Conservation (phyloP, 306 rosid species). For the Neltuma alba region DNA sequence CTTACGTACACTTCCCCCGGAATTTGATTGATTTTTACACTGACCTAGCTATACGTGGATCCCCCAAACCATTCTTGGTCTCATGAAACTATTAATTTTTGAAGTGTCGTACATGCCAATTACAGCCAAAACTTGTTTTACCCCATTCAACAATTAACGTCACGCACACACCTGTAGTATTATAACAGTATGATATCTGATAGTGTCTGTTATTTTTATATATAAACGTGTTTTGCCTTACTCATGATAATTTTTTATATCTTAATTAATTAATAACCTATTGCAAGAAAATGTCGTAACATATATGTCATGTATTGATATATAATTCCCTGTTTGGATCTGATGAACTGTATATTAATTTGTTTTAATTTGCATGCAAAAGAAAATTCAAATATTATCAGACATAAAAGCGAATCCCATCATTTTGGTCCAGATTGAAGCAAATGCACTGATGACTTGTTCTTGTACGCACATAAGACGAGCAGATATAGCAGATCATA, state of each 20-base stretch:
- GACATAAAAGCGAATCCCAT: not conserved
- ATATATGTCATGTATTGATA: not conserved
- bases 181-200: not conserved
- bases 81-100: too few relatives aligned
- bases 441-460: not conserved
- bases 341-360: not conserved
- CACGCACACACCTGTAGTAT: not conserved
- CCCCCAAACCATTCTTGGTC: too few relatives aligned
- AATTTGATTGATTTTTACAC: too few relatives aligned
- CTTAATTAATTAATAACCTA: not conserved
- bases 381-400: too few relatives aligned
- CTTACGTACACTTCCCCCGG: too few relatives aligned
- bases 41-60: too few relatives aligned
- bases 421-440: not conserved
- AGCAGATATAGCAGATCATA: not conserved
- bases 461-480: not conserved
- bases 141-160: too few relatives aligned
- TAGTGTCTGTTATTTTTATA: not conserved
- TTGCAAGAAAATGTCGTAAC: not conserved
- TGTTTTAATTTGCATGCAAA: not conserved
- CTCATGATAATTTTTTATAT: too few relatives aligned
- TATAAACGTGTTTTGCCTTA: not conserved
- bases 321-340: too few relatives aligned
- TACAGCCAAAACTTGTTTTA: too few relatives aligned
- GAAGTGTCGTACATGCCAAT: too few relatives aligned